phyloP scores from a whole-genome alignment of 2,329 filamentous ascomycete species.

The Rhinocladiella similis region DNA sequence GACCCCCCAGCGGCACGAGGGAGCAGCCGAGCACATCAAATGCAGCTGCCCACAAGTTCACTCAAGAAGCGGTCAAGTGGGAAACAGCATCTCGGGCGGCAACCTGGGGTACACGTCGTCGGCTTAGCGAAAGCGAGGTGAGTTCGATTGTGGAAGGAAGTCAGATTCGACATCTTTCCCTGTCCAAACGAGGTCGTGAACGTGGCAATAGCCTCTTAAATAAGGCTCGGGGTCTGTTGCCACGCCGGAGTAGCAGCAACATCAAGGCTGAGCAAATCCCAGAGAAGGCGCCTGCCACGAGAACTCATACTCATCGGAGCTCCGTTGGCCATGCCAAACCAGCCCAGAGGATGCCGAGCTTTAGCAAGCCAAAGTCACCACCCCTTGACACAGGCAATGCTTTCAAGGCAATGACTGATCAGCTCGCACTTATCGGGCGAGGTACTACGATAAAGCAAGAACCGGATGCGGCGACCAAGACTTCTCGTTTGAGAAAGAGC shows the following conservation, averaged over 20 bases:
- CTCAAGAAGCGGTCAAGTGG: slow-evolving; percentile 50
- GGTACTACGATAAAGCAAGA: slow-evolving; percentile 62
- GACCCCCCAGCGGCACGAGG: slow-evolving; percentile 25
- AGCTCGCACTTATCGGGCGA: slow-evolving; percentile 46
- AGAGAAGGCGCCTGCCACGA: slow-evolving; percentile 1
- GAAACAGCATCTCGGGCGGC: slow-evolving; percentile 57
- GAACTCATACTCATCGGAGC: slow-evolving; percentile 28
- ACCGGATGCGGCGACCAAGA: slow-evolving; percentile 38
- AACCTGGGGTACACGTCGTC: slow-evolving; percentile 52
- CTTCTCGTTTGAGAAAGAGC: slow-evolving; percentile 33
- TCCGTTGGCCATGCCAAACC: slow-evolving; percentile 30
- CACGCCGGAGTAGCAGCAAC: slow-evolving; percentile 45
- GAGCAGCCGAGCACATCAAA: slow-evolving; percentile 55
- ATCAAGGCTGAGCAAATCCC: slow-evolving; percentile 41
- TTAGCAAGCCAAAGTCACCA: slow-evolving; percentile 41
- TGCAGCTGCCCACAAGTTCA: slow-evolving; percentile 56
- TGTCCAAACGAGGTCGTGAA: slow-evolving; percentile 39
- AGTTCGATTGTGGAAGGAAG: slow-evolving; percentile 45
- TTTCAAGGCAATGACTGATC: slow-evolving; percentile 46
- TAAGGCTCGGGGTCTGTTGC: slow-evolving; percentile 37
- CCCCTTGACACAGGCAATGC: slow-evolving; percentile 42
- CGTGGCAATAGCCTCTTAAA: slow-evolving; percentile 46
- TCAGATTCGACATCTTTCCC: slow-evolving; percentile 42
- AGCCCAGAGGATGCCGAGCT: slow-evolving; percentile 40
- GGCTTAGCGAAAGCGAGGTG: slow-evolving; percentile 53